phyloP scores from a whole-genome alignment of 2,329 filamentous ascomycete species.

The Cytospora leucostoma region DNA sequence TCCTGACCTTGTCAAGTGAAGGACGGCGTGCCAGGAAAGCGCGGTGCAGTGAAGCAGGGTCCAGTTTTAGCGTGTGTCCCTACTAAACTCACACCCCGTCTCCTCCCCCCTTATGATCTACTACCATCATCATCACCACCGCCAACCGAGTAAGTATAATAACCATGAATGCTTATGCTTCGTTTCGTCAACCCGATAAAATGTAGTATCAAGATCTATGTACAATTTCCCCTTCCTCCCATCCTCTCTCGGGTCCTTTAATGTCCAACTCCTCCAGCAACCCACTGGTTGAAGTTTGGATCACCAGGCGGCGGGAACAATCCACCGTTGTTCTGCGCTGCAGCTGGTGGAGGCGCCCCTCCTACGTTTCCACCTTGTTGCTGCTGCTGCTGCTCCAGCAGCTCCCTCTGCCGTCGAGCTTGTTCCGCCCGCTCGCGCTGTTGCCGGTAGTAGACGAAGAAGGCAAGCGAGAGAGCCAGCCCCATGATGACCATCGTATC shows the following conservation, averaged over 20 bases:
- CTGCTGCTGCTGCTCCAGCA: slow-evolving; percentile 29
- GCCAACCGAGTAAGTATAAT: background rate
- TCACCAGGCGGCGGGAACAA: slow-evolving; percentile 61
- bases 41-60: slow-evolving; percentile 21
- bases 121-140: background rate
- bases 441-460: slow-evolving; percentile 80
- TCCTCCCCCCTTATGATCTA: background rate
- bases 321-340: slow-evolving; percentile 31
- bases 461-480: slow-evolving; percentile 71
- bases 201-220: slow-evolving; percentile 6
- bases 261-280: slow-evolving; percentile 64
- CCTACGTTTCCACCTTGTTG: slow-evolving; percentile 20
- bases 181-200: background rate
- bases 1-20: too few species aligned
- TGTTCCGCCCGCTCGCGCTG: slow-evolving; percentile 61
- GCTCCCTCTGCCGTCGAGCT: slow-evolving; percentile 33
- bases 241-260: slow-evolving; percentile 37
- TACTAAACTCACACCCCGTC: slow-evolving; percentile 9
- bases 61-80: slow-evolving; percentile 13
- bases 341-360: slow-evolving; percentile 7
- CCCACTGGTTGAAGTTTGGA: slow-evolving; percentile 67
- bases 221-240: slow-evolving; percentile 30
- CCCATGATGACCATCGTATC: slow-evolving; percentile 84
- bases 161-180: slow-evolving; percentile 18
- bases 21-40: background rate